Conservation (phyloP, 306 rosid species). For the Gastrolobium bilobum region DNA sequence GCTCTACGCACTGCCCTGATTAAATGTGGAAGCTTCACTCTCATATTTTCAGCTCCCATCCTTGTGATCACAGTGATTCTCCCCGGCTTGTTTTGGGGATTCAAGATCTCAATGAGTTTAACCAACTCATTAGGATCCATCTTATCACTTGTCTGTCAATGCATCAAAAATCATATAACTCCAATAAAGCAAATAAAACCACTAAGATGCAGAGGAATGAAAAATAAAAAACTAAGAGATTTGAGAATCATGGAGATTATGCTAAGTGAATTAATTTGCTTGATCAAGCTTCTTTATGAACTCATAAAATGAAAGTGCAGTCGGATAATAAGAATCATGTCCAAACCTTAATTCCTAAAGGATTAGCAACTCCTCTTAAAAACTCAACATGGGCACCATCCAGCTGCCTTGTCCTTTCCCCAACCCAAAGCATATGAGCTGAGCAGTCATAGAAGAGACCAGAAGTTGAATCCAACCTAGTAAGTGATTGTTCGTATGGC, state of each 20-base stretch:
- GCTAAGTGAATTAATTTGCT: slow-evolving; percentile 9
- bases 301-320: neutral
- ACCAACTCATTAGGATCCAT: slow-evolving; percentile 96
- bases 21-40: slow-evolving; percentile 98
- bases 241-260: neutral
- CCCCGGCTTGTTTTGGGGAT: slow-evolving; percentile 95
- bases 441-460: slow-evolving; percentile 96
- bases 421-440: slow-evolving; percentile 97
- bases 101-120: slow-evolving; percentile 88
- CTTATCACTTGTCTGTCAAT: slow-evolving; percentile 87
- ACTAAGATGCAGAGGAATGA: neutral
- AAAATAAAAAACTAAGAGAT: neutral
- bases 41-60: slow-evolving; percentile 99
- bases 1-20: slow-evolving; percentile 92
- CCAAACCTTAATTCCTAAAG: slow-evolving; percentile 92
- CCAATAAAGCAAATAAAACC: slow-evolving; percentile 8
- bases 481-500: slow-evolving; percentile 96
- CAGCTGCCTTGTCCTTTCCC: slow-evolving; percentile 94
- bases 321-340: slow-evolving; percentile 36
- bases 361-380: slow-evolving; percentile 95
- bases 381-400: slow-evolving; percentile 99
- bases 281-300: slow-evolving; percentile 14
- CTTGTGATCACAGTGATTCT: slow-evolving; percentile 91
- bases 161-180: slow-evolving; percentile 34
- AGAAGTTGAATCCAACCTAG: slow-evolving; percentile 97